phyloP scores from a whole-genome alignment of 306 rosid genomes.

The Arachis hypogaea region DNA sequence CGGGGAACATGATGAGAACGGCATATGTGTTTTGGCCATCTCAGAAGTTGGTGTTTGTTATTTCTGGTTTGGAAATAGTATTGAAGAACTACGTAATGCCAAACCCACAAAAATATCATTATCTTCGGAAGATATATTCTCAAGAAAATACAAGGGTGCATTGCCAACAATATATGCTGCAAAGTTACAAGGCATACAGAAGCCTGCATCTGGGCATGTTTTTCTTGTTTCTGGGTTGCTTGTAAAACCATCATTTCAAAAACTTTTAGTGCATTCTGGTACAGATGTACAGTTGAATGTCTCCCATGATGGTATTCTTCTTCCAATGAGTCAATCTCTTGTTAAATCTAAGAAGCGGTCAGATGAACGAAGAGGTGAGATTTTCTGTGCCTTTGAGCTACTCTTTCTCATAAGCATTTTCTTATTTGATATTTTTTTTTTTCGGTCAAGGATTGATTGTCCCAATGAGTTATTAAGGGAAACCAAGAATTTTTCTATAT shows the following conservation, averaged over 20 bases:
- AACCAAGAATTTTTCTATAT: conserved; percentile 5
- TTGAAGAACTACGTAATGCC: conserved; percentile 63
- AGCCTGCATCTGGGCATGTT: conserved; percentile 64
- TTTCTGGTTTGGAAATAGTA: conserved; percentile 76
- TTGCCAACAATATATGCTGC: conserved; percentile 83
- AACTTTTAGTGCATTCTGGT: conserved; percentile 69
- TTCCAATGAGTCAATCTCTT: conserved; percentile 61
- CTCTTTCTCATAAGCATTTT: conserved; percentile 21
- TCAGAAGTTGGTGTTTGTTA: conserved; percentile 89
- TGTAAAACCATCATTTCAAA: conserved; percentile 83
- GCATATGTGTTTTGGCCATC: conserved; percentile 75
- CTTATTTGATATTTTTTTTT: conserved; percentile 28
- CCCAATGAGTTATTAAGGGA: conserved; percentile 19
- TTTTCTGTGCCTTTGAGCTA: conserved; percentile 13
- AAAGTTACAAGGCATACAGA: conserved; percentile 59
- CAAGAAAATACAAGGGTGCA: conserved; percentile 59
- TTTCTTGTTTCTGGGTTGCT: conserved; percentile 80
- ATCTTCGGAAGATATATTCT: conserved; percentile 58
- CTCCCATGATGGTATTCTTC: conserved; percentile 80
- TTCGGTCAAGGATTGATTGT: conserved; percentile 11
- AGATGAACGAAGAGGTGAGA: conserved; percentile 60
- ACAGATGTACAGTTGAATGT: conserved; percentile 66
- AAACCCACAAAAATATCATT: conserved; percentile 76
- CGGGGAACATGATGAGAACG: conserved; percentile 49
- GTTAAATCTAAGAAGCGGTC: conserved; percentile 66